Percentiles rank a stretch among this genome's conserved stretches.
Conservation (phyloP, 2,329 filamentous ascomycete genomes). For the Alternaria gaisen region DNA sequence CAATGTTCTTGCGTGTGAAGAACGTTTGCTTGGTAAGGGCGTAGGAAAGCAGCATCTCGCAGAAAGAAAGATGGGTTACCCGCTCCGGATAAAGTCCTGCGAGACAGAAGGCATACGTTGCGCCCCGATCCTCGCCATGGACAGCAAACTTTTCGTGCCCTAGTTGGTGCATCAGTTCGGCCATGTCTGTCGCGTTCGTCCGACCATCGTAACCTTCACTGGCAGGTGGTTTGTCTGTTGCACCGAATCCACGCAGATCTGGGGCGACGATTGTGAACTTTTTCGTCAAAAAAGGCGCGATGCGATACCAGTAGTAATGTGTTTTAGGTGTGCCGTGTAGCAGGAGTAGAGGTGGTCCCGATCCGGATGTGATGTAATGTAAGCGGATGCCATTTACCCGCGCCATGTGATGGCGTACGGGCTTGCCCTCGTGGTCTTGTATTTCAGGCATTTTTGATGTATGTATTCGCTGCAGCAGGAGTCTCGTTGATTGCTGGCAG, state of each 20-base stretch:
- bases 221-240: constrained; percentile 52
- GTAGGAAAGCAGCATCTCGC: constrained; percentile 32
- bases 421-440: constrained; percentile 26
- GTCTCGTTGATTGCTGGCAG: background rate
- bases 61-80: constrained; percentile 30
- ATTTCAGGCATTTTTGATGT: constrained; percentile 27
- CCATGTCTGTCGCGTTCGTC: constrained; percentile 48
- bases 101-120: constrained; percentile 30
- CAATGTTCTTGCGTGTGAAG: constrained; percentile 34
- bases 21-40: constrained; percentile 27
- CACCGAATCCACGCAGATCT: constrained; percentile 51
- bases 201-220: constrained; percentile 50
- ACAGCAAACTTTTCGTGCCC: constrained; percentile 80
- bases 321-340: constrained; percentile 36
- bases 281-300: constrained; percentile 46
- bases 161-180: constrained; percentile 40
- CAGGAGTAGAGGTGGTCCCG: constrained; percentile 28
- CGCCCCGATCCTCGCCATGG: constrained; percentile 62
- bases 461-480: accelerated
- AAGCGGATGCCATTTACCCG: constrained; percentile 33
- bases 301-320: constrained; percentile 49
- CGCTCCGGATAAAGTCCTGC: constrained; percentile 27
- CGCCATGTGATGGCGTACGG: constrained; percentile 27
- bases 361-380: constrained; percentile 33
- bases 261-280: constrained; percentile 51